Evolutionary conservation across 2,329 filamentous ascomycete species (phyloP).

Genomic region (Alternaria atra): DNA sequence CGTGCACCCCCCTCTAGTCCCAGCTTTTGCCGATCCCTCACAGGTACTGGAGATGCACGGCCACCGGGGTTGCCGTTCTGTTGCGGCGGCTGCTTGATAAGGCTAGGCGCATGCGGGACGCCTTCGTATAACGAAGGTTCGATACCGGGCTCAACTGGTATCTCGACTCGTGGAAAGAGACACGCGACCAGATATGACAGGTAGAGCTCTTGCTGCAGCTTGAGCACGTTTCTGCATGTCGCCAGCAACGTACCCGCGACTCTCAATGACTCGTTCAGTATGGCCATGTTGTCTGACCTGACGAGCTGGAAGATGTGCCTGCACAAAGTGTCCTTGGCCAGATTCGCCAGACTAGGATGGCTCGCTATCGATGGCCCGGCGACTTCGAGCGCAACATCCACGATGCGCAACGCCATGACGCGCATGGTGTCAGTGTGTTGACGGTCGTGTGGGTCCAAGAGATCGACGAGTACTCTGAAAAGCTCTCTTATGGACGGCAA

Average conservation of each 20-base stretch:
- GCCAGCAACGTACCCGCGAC: conserved; percentile 90
- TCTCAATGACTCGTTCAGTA: conserved; percentile 89
- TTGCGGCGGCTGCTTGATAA: conserved; percentile 80
- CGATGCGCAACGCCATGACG: conserved; percentile 96
- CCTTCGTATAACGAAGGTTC: conserved; percentile 91
- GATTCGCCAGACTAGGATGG: conserved; percentile 83
- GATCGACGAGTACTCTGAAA: conserved; percentile 90
- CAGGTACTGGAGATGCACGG: conserved; percentile 85
- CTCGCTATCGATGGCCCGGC: conserved; percentile 93
- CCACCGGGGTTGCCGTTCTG: conserved; percentile 72
- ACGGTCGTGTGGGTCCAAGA: conserved; percentile 90
- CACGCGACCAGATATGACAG: conserved; percentile 94
- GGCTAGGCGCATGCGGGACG: conserved; percentile 88
- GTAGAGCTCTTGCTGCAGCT: conserved; percentile 96
- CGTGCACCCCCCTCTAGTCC: conserved; percentile 90
- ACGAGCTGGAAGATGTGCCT: conserved; percentile 96
- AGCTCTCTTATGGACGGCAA: conserved; percentile 93
- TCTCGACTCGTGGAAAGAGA: conserved; percentile 91
- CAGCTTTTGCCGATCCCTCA: conserved; percentile 90
- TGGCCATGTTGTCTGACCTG: conserved; percentile 93
- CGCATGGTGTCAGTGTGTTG: conserved; percentile 95
- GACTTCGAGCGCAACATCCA: conserved; percentile 96
- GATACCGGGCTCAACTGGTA: conserved; percentile 88
- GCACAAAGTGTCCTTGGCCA: conserved; percentile 93
- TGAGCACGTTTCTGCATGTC: conserved; percentile 88